Evolutionary conservation across 2,329 filamentous ascomycete genomes (phyloP).

Genomic region (Beauveria pseudobassiana): DNA sequence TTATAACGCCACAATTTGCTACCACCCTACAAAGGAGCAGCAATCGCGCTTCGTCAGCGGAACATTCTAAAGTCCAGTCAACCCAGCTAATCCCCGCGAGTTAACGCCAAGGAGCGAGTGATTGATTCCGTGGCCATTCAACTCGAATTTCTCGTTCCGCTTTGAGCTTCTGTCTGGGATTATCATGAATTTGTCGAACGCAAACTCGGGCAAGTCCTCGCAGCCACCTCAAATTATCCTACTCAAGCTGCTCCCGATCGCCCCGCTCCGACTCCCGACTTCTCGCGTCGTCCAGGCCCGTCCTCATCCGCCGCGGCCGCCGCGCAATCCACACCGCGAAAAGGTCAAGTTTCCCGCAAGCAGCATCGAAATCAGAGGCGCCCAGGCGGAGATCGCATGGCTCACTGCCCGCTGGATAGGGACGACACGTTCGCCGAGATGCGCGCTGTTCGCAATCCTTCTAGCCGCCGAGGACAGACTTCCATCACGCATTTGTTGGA

Average conservation of each 20-base stretch:
- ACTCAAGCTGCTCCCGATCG: slow-evolving; percentile 33
- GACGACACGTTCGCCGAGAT: slow-evolving; percentile 86
- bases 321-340: slow-evolving; percentile 50
- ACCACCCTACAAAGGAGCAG: not conserved
- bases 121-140: slow-evolving; percentile 11
- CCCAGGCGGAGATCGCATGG: slow-evolving; percentile 42
- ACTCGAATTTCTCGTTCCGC: slow-evolving; percentile 6
- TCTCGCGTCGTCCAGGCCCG: slow-evolving; percentile 39
- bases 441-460: slow-evolving; percentile 47
- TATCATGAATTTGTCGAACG: slow-evolving; percentile 28
- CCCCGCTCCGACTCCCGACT: slow-evolving; percentile 42
- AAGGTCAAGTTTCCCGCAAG: slow-evolving; percentile 66
- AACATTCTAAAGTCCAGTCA: not conserved
- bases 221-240: slow-evolving; percentile 34
- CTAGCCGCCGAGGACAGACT: slow-evolving; percentile 81
- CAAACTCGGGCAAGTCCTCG: slow-evolving; percentile 43
- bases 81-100: slow-evolving; percentile 5
- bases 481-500: slow-evolving; percentile 96
- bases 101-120: slow-evolving; percentile 15
- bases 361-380: slow-evolving; percentile 79
- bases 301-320: slow-evolving; percentile 23
- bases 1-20: not conserved
- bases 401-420: slow-evolving; percentile 46
- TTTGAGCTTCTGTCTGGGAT: not conserved
- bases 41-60: not conserved